phyloP scores from a whole-genome alignment of 1,284 basidiomycete genomes.

The Puccinia brachypodii region DNA sequence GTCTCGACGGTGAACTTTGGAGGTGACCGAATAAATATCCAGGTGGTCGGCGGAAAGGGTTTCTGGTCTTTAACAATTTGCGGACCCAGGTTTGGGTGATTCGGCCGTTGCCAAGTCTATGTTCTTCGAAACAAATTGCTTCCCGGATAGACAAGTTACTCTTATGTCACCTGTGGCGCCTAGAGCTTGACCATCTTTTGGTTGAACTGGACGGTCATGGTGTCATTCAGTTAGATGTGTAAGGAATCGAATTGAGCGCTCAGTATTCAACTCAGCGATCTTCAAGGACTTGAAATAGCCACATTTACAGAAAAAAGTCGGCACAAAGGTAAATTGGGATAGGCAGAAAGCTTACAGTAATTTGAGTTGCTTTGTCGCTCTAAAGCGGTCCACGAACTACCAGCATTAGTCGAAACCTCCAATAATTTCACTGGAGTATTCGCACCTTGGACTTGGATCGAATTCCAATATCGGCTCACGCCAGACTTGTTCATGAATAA shows the following conservation, averaged over 20 bases:
- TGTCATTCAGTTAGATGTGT: background rate
- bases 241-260: background rate
- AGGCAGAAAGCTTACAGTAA: background rate
- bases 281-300: background rate
- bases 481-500: conserved; percentile 33
- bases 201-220: background rate
- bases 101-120: background rate
- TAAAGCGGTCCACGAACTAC: background rate
- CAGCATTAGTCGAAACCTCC: background rate
- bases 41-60: no score
- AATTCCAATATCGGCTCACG: conserved; percentile 12
- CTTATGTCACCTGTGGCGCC: background rate
- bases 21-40: no score
- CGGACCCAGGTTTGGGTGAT: background rate
- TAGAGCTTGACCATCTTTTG: background rate
- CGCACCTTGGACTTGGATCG: conserved; percentile 31
- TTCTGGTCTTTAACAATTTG: conserved; percentile 17
- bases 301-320: background rate
- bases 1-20: no score
- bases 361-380: background rate
- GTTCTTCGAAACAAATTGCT: background rate
- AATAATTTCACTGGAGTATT: conserved; percentile 16
- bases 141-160: conserved; percentile 17
- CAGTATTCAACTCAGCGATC: no score
- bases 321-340: background rate